phyloP scores from a whole-genome alignment of 257 asterid species.

The Lavandula angustifolia region DNA sequence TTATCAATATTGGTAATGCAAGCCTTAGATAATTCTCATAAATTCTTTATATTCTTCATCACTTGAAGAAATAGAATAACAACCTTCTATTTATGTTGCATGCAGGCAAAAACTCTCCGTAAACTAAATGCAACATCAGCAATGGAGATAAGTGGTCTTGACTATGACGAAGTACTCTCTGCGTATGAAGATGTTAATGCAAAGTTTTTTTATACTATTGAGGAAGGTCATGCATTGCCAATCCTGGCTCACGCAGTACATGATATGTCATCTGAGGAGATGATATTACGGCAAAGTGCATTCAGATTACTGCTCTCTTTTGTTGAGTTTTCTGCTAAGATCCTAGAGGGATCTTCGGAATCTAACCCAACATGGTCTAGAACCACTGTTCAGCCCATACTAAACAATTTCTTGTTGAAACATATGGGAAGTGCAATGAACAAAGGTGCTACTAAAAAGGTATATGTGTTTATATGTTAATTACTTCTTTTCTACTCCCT shows the following conservation, averaged over 20 bases:
- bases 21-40: conserved; percentile 4
- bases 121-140: conserved; percentile 74
- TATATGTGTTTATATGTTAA: conserved; percentile 27
- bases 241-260: conserved; percentile 71
- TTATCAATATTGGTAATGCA: conserved; percentile 57
- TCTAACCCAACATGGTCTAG: conserved; percentile 53
- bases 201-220: conserved; percentile 54
- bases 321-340: conserved; percentile 62
- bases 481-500: conserved; percentile 1
- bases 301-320: conserved; percentile 69
- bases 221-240: conserved; percentile 67
- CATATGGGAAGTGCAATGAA: conserved; percentile 89
- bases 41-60: not conserved
- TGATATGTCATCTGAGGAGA: conserved; percentile 84
- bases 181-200: conserved; percentile 67
- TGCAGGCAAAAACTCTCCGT: conserved; percentile 75
- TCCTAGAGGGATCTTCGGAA: conserved; percentile 43
- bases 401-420: conserved; percentile 66
- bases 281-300: conserved; percentile 85
- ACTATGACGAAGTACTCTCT: conserved; percentile 71
- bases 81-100: conserved; percentile 25
- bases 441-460: conserved; percentile 73
- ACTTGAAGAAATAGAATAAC: conserved; percentile 7
- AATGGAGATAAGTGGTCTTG: conserved; percentile 70
- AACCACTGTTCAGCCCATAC: conserved; percentile 48